A percentile compares a stretch with the other conserved stretches of the same genome.
Conservation (phyloP, 352 stramenopile genomes). For the Globisporangium acanthophoron region DNA sequence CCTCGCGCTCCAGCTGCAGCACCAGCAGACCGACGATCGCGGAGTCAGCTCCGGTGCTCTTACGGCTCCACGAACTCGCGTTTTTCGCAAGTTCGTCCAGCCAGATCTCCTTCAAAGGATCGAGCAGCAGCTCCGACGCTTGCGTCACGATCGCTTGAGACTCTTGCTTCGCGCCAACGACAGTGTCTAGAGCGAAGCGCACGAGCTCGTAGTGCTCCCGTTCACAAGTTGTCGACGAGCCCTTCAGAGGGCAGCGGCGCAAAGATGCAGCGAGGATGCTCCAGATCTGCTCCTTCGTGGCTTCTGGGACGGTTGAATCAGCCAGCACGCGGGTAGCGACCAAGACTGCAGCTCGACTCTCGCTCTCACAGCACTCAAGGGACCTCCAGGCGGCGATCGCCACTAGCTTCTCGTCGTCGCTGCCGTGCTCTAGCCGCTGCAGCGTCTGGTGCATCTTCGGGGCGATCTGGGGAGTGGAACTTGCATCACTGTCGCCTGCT, state of each 20-base stretch:
- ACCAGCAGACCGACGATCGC: background rate
- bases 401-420: background rate
- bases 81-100: background rate
- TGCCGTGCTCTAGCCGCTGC: background rate
- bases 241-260: background rate
- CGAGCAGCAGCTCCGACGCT: background rate
- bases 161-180: background rate
- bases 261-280: background rate
- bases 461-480: background rate
- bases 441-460: background rate
- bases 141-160: background rate
- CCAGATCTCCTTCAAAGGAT: background rate
- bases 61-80: background rate
- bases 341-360: background rate
- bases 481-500: no score
- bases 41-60: background rate
- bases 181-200: background rate
- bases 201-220: background rate
- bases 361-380: background rate
- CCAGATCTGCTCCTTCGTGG: background rate
- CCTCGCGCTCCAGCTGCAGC: background rate
- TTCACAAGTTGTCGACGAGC: background rate
- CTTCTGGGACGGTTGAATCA: background rate
- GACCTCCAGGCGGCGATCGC: background rate
- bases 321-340: background rate